These are phyloP conservation scores for Papiliotrema nemorosa DNA, from an alignment of 1,284 basidiomycete species.

Conservation along the genomic window DNA sequence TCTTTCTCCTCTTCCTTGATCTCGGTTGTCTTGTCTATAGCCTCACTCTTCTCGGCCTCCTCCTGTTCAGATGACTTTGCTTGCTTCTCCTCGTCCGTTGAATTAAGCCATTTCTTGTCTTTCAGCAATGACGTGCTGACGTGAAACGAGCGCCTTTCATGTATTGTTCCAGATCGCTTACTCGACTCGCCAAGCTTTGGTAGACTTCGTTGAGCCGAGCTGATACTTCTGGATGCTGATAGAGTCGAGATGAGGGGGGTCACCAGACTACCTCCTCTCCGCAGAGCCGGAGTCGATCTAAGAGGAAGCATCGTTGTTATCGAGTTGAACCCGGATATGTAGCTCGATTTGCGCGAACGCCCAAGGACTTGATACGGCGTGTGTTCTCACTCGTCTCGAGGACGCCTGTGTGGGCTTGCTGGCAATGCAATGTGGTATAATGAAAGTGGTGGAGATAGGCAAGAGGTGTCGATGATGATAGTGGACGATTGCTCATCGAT, in stretches of 20 bases:
- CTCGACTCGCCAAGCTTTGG: no score
- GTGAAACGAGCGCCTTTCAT: constrained; percentile 16
- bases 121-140: constrained; percentile 22
- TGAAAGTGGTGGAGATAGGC: no score
- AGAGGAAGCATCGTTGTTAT: constrained; percentile 17
- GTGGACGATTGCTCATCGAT: not conserved
- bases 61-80: constrained; percentile 16
- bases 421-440: no score
- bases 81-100: constrained; percentile 17
- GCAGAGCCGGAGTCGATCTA: constrained; percentile 11
- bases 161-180: no score
- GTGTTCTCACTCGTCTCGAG: no score
- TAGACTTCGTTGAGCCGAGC: not conserved
- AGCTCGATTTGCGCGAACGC: not conserved
- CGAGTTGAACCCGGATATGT: not conserved
- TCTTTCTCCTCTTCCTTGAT: constrained; percentile 11
- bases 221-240: not conserved
- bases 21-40: constrained; percentile 8
- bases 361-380: no score
- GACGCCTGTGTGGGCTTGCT: no score
- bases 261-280: constrained; percentile 12
- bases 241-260: constrained; percentile 3
- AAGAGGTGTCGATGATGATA: no score
- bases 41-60: constrained; percentile 9
- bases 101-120: constrained; percentile 46